Conservation (phyloP, 768 basidiomycete genomes). For the Suillus occidentalis region DNA sequence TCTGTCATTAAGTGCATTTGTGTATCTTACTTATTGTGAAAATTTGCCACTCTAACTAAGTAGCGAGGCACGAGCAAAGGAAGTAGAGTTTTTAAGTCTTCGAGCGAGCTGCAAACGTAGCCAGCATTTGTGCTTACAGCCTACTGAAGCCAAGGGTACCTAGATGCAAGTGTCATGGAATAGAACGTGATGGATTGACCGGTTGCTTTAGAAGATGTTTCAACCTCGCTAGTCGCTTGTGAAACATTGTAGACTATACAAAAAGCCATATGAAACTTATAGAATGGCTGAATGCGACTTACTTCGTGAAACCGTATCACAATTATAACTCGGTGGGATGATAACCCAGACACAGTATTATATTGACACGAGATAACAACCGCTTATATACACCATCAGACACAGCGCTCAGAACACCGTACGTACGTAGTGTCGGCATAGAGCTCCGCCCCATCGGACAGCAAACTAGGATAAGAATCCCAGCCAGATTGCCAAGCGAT, state of each 20-base stretch:
- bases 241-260: constrained; percentile 4
- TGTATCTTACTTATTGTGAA: neutral
- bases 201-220: constrained; percentile 5
- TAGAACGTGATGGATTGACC: constrained; percentile 10
- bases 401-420: no score
- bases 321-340: neutral
- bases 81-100: no score
- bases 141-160: neutral
- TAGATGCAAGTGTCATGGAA: constrained; percentile 3
- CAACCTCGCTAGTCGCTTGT: constrained; percentile 5
- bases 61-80: no score
- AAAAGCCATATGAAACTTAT: neutral
- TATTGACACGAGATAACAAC: no score
- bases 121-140: no score
- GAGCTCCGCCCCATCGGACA: no score
- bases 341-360: neutral
- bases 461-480: no score
- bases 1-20: neutral
- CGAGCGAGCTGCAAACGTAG: no score
- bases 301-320: constrained; percentile 7
- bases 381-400: no score
- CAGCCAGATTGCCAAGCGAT: neutral
- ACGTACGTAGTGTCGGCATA: no score
- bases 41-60: no score
- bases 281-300: no score